Evolutionary conservation across 257 asterid species (phyloP).

Genomic region (Gynochthodes officinalis): DNA sequence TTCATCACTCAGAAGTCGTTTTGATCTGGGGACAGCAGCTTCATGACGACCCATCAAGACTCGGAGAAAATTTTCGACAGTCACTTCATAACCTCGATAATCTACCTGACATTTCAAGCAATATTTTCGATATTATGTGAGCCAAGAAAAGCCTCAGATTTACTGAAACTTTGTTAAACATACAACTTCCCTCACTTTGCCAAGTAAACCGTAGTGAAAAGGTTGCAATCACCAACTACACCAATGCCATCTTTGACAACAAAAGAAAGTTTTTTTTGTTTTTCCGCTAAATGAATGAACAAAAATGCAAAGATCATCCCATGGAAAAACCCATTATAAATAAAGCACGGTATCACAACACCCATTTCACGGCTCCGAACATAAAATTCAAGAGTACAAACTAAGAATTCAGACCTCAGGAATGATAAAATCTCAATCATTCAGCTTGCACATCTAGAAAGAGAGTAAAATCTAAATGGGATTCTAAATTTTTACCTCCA

Average conservation of each 20-base stretch:
- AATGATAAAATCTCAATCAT: not conserved
- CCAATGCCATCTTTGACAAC: not conserved
- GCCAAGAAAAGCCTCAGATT: not conserved
- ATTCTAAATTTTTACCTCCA: conserved; percentile 56
- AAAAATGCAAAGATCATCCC: not conserved
- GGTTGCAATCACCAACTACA: not conserved
- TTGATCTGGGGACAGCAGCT: conserved; percentile 90
- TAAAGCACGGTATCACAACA: not conserved
- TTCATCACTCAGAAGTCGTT: conserved; percentile 96
- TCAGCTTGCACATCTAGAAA: not conserved
- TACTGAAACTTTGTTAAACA: not conserved
- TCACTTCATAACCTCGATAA: conserved; percentile 97
- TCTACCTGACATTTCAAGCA: conserved; percentile 65
- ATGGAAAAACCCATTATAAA: not conserved
- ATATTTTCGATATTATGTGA: not conserved
- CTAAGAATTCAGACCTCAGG: not conserved
- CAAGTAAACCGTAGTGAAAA: not conserved
- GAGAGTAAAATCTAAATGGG: not conserved
- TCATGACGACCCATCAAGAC: conserved; percentile 95
- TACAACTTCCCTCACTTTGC: not conserved
- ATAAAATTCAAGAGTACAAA: not conserved
- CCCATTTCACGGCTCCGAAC: not conserved
- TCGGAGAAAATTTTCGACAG: conserved; percentile 80
- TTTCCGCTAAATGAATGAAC: not conserved
- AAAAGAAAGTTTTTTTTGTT: not conserved